Evolutionary conservation across 1,284 basidiomycete species (phyloP), one percentile per base, ranked within the genome.

Genomic region (Ganoderma lucidum): DNA sequence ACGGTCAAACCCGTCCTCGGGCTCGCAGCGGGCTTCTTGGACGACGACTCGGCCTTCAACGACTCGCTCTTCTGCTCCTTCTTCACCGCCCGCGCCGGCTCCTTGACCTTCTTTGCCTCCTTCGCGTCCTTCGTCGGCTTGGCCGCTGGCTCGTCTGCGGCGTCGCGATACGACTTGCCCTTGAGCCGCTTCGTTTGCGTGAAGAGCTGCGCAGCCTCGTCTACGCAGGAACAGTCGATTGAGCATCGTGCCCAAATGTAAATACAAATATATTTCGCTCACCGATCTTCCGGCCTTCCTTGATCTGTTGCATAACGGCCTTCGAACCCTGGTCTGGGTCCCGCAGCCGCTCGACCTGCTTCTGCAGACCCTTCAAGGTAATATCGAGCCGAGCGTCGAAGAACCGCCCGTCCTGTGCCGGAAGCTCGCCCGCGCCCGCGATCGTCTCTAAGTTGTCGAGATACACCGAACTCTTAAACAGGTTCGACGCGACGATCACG

Each of bases 401-500:
- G 82, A 96, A 95, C n/a, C 96, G 89, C 9, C 95, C 95, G 17
- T 95, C 94, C 35, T 78, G 75, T 64, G 82, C 79, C 1, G 93
- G 92, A 48, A 95, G 82, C 23, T 86, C 81, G 2, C 90, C 89
- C 6, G 85, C 88, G 14, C 87, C 93, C 12, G 92, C 88, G 45
- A 96, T 86, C 2, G 88, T 82, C 70, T 90, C 88, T 17, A 96
- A 84, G 76, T 94, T 94, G 14, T 88, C 89, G 69, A 95, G 86
- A 78, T 97, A 97, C 17, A 88, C 88, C 23, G 81, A 81, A 37
- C 93, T 93, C 75, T 92, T 91, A 84, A 96, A 95, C 23, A 98
- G 81, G 74, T 92, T 96, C 2, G 94, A 93, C 2, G 96, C 94
- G 45, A 96, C 90, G 73, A 98, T 88, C 63, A 98, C 85, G 63